A percentile compares a stretch with the other conserved stretches of the same genome.
Evolutionary conservation across 768 basidiomycete genomes (phyloP).

Genomic region (Phlegmacium glaucopus): DNA sequence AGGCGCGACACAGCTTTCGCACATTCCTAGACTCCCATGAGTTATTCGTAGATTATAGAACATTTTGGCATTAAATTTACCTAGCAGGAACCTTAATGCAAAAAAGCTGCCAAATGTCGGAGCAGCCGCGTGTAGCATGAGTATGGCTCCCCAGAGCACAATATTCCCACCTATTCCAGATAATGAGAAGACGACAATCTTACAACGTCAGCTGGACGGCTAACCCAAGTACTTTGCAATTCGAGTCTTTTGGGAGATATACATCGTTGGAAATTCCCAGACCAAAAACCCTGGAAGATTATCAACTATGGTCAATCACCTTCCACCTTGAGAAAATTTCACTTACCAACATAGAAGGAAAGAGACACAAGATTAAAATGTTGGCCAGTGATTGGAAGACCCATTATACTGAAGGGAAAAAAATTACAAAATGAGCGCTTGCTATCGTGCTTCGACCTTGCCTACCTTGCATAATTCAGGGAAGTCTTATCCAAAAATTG

Average conservation of each 20-base stretch:
- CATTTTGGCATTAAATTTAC: constrained; percentile 24
- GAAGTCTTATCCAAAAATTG: constrained; percentile 73
- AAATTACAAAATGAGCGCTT: too few species aligned
- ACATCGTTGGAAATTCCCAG: constrained; percentile 66
- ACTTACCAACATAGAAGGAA: constrained; percentile 57
- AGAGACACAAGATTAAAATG: constrained; percentile 62
- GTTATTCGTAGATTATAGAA: too few species aligned
- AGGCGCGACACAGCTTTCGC: constrained; percentile 63
- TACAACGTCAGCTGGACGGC: not conserved
- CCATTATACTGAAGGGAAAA: constrained; percentile 62
- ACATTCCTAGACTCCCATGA: too few species aligned
- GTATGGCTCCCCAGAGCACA: constrained; percentile 52
- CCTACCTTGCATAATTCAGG: constrained; percentile 66
- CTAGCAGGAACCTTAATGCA: constrained; percentile 56
- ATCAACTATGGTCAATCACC: not conserved
- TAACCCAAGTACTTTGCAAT: constrained; percentile 61
- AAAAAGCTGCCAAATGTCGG: constrained; percentile 61
- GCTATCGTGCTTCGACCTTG: too few species aligned
- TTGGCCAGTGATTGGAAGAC: constrained; percentile 60
- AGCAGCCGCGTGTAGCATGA: constrained; percentile 59
- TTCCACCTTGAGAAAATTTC: not conserved
- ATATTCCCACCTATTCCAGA: constrained; percentile 46
- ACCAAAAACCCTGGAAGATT: constrained; percentile 46
- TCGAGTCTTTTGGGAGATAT: constrained; percentile 58
- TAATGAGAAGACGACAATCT: not conserved